These are phyloP conservation scores for Xylogone sp. DNA, from an alignment of 2,329 filamentous ascomycete species.

Conservation along the genomic window DNA sequence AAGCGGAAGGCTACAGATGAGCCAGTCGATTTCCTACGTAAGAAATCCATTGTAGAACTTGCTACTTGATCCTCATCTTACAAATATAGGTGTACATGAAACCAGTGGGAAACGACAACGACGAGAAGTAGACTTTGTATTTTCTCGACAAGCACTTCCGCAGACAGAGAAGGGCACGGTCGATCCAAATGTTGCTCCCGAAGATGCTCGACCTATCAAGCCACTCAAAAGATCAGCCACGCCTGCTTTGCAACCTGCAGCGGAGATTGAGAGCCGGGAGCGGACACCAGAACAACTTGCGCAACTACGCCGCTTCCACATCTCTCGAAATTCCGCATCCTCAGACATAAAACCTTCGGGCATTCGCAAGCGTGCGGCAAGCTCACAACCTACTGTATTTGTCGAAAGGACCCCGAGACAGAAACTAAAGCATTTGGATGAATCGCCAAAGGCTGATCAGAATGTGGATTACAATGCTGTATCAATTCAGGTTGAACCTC, in stretches of 20 bases:
- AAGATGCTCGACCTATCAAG: conserved; percentile 15
- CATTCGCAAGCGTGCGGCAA: conserved; percentile 14
- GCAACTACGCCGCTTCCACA: conserved; percentile 50
- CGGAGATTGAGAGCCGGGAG: conserved; percentile 1
- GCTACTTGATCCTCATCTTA: conserved; percentile 1
- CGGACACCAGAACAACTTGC: conserved; percentile 1
- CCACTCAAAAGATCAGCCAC: conserved; percentile 12
- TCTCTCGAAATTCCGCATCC: conserved; percentile 42
- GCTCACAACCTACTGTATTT: conserved; percentile 42
- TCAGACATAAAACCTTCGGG: not conserved
- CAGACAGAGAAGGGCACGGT: conserved; percentile 1
- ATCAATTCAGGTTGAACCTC: not conserved
- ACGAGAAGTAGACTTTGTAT: conserved; percentile 21
- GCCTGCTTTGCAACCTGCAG: conserved; percentile 4
- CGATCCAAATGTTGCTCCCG: conserved; percentile 4
- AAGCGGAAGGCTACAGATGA: conserved; percentile 30
- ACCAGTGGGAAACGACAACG: conserved; percentile 19
- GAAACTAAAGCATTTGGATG: not conserved
- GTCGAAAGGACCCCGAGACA: conserved; percentile 41
- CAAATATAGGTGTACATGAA: conserved; percentile 24
- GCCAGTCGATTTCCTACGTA: conserved; percentile 29
- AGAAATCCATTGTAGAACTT: conserved; percentile 2
- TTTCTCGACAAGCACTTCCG: conserved; percentile 19
- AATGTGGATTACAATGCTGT: conserved; percentile 12
- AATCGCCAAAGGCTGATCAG: conserved; percentile 3